phyloP scores from a whole-genome alignment of 2,329 filamentous ascomycete genomes.

The Dactylellina cionopaga region DNA sequence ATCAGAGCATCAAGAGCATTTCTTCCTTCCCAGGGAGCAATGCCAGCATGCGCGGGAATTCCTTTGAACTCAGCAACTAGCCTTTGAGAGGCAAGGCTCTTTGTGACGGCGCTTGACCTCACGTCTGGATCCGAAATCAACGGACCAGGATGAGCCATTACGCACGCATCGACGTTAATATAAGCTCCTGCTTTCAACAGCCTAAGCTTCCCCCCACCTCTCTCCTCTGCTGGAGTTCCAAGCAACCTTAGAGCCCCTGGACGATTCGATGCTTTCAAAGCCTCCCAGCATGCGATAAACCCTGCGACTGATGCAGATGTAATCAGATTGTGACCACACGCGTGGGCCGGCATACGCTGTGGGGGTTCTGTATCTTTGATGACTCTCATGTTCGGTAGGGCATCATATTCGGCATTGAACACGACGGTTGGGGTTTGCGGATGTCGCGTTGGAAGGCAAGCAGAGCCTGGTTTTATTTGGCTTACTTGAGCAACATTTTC shows the following conservation, averaged over 20 bases:
- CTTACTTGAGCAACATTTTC: neutral
- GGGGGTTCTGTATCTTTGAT: constrained; percentile 59
- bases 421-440: constrained; percentile 61
- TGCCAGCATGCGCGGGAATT: constrained; percentile 68
- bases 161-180: constrained; percentile 59
- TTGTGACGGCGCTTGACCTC: constrained; percentile 38
- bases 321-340: constrained; percentile 64
- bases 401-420: constrained; percentile 62
- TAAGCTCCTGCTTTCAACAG: constrained; percentile 63
- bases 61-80: constrained; percentile 64
- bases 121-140: constrained; percentile 31
- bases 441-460: neutral
- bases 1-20: constrained; percentile 71
- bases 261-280: constrained; percentile 8
- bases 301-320: constrained; percentile 61
- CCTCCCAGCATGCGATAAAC: constrained; percentile 58
- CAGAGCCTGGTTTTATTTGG: neutral
- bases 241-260: constrained; percentile 55
- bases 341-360: constrained; percentile 62
- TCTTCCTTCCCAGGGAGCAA: constrained; percentile 69
- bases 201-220: constrained; percentile 63
- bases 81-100: constrained; percentile 60
- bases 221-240: constrained; percentile 64
- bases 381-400: constrained; percentile 55
- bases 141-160: constrained; percentile 62